phyloP scores from a whole-genome alignment of 441 rosid genomes.

The Adansonia madagascariensis region DNA sequence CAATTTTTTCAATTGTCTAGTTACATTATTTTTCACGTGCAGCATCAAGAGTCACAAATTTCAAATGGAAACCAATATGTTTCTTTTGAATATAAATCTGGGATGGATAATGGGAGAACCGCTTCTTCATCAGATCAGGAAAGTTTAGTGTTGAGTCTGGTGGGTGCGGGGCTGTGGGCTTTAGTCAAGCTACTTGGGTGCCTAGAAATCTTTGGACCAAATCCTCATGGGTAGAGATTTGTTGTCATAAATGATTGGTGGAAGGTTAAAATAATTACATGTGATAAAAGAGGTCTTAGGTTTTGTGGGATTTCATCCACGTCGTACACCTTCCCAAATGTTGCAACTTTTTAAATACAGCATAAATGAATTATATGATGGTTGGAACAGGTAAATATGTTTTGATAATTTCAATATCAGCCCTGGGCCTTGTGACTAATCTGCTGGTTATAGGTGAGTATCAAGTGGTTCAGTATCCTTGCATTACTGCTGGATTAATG shows the following conservation, averaged over 20 bases:
- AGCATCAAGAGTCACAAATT: constrained; percentile 92
- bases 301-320: constrained; percentile 5
- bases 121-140: constrained; percentile 97
- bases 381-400: background rate
- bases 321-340: background rate
- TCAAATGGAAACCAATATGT: constrained; percentile 82
- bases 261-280: constrained; percentile 4
- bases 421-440: background rate
- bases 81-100: constrained; percentile 96
- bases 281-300: background rate
- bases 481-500: constrained; percentile 17
- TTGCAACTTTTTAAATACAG: background rate
- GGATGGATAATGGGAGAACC: constrained; percentile 90
- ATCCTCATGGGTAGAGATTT: constrained; percentile 9
- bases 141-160: constrained; percentile 39
- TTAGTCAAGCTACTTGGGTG: background rate
- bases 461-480: constrained; percentile 14
- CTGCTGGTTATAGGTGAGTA: constrained; percentile 10
- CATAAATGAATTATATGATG: background rate
- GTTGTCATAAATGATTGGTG: background rate
- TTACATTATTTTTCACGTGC: constrained; percentile 38
- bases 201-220: constrained; percentile 5
- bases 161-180: constrained; percentile 9
- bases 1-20: constrained; percentile 30
- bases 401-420: constrained; percentile 14